These are phyloP conservation scores for Acorus gramineus DNA, from an alignment of 106 monocot species.

Conservation along the genomic window DNA sequence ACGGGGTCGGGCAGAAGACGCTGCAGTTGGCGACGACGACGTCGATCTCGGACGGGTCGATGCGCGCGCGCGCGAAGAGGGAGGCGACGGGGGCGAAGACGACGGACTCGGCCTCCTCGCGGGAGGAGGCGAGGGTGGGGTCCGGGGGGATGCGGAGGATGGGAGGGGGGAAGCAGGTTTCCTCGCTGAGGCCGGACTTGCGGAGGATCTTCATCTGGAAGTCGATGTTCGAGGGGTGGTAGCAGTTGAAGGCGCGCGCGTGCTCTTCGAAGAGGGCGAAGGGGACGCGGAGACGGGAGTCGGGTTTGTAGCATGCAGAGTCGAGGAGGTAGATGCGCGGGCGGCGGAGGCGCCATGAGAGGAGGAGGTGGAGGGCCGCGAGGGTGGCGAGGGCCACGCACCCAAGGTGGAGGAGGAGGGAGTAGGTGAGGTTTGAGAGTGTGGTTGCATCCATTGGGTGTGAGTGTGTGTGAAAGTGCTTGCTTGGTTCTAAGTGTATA, in stretches of 20 bases:
- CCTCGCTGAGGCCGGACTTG: constrained; percentile 11
- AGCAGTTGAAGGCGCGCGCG: not conserved
- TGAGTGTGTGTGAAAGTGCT: too few relatives aligned
- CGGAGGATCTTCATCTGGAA: not conserved
- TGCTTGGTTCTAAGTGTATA: too few relatives aligned
- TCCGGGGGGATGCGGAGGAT: not conserved
- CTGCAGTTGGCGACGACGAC: constrained; percentile 10
- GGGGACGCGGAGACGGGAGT: not conserved
- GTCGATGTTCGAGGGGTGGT: not conserved
- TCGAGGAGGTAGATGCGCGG: constrained; percentile 2
- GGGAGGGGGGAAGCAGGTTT: not conserved
- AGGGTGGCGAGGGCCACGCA: too few relatives aligned
- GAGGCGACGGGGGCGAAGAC: constrained; percentile 6
- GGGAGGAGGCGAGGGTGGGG: constrained; percentile 1
- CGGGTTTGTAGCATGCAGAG: constrained; percentile 2
- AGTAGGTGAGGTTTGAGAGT: too few relatives aligned
- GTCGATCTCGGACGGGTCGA: not conserved
- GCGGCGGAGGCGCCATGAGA: too few relatives aligned
- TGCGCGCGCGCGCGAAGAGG: not conserved
- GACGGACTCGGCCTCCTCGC: constrained; percentile 2
- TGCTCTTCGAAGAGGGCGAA: not conserved
- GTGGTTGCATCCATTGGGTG: too few relatives aligned
- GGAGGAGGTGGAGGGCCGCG: too few relatives aligned
- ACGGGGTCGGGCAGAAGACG: constrained; percentile 7
- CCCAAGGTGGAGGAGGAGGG: too few relatives aligned